These are phyloP conservation scores for Colletotrichum sidae DNA, from an alignment of 2,329 filamentous ascomycete genomes.

Conservation along the genomic window DNA sequence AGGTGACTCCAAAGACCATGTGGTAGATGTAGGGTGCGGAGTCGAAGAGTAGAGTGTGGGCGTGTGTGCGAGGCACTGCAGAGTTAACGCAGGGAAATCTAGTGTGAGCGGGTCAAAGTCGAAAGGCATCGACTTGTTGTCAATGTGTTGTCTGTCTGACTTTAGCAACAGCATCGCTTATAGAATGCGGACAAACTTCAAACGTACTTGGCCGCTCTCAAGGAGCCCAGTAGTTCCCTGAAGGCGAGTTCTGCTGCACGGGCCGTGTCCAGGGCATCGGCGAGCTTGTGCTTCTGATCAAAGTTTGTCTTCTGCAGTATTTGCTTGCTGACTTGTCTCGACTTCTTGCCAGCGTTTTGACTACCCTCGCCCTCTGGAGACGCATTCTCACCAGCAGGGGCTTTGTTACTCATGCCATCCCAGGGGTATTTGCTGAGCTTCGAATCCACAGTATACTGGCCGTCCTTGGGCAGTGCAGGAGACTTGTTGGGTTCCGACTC, in stretches of 20 bases:
- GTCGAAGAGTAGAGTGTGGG: slow-evolving; percentile 85
- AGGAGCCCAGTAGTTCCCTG: slow-evolving; percentile 82
- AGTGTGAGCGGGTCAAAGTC: slow-evolving; percentile 89
- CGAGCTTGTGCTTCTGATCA: slow-evolving; percentile 71
- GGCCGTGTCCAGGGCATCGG: slow-evolving; percentile 82
- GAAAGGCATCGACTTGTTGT: slow-evolving; percentile 68
- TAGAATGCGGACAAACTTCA: neutral
- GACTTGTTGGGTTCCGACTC: slow-evolving; percentile 51
- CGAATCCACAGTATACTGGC: slow-evolving; percentile 56
- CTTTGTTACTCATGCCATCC: slow-evolving; percentile 82
- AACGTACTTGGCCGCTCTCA: slow-evolving; percentile 84
- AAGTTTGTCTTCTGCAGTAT: slow-evolving; percentile 69
- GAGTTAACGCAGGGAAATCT: slow-evolving; percentile 86
- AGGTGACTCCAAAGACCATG: slow-evolving; percentile 85
- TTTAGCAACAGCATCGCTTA: slow-evolving; percentile 19
- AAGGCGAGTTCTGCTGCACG: slow-evolving; percentile 87
- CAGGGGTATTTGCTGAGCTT: slow-evolving; percentile 66
- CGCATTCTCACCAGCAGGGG: slow-evolving; percentile 48
- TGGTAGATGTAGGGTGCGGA: slow-evolving; percentile 80
- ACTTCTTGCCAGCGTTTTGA: slow-evolving; percentile 50
- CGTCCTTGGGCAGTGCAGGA: slow-evolving; percentile 55
- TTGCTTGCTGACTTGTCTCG: slow-evolving; percentile 62
- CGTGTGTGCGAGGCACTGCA: slow-evolving; percentile 83
- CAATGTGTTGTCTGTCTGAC: slow-evolving; percentile 62
- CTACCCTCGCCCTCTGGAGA: slow-evolving; percentile 43